phyloP scores from a whole-genome alignment of 73 alveolate species.

The Urostyla sp. region DNA sequence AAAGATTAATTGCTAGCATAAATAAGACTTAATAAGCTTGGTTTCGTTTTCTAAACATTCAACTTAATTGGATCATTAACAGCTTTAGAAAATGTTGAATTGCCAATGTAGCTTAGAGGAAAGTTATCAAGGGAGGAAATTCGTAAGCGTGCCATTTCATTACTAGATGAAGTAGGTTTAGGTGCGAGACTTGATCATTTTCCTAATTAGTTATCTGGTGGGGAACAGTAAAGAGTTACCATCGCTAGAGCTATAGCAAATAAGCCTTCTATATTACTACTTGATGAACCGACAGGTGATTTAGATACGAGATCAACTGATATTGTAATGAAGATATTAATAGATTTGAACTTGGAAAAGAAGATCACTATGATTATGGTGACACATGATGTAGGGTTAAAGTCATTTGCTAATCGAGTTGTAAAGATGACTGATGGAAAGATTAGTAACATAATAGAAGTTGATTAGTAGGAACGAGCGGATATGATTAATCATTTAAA shows the following conservation, averaged over 20 bases:
- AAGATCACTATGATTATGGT: slow-evolving; percentile 96
- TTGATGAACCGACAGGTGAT: slow-evolving; percentile 99
- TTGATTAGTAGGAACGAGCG: slow-evolving; percentile 15
- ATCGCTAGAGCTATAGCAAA: slow-evolving; percentile 97
- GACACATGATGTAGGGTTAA: slow-evolving; percentile 96
- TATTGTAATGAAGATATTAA: slow-evolving; percentile 90
- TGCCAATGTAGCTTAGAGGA: slow-evolving; percentile 98
- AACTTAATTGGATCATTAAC: slow-evolving; percentile 93
- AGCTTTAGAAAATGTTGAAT: slow-evolving; percentile 96
- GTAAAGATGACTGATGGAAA: slow-evolving; percentile 97
- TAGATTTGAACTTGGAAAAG: slow-evolving; percentile 86
- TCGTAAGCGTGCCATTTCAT: slow-evolving; percentile 80
- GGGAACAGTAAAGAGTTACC: slow-evolving; percentile 98
- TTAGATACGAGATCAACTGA: slow-evolving; percentile 96
- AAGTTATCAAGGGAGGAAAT: slow-evolving; percentile 75
- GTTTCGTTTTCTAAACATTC: slow-evolving; percentile 96
- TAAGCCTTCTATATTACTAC: slow-evolving; percentile 89
- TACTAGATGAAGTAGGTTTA: slow-evolving; percentile 89
- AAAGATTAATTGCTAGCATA: slow-evolving; percentile 90
- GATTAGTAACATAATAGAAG: slow-evolving; percentile 61
- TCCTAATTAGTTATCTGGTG: slow-evolving; percentile 97
- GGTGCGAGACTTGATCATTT: slow-evolving; percentile 88
- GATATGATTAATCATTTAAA: slow-evolving; percentile 27
- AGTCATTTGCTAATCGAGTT: slow-evolving; percentile 89
- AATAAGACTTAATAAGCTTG: slow-evolving; percentile 90